These are phyloP conservation scores for Trichoderma virens DNA, from an alignment of 495 filamentous ascomycete genomes.

Conservation along the genomic window DNA sequence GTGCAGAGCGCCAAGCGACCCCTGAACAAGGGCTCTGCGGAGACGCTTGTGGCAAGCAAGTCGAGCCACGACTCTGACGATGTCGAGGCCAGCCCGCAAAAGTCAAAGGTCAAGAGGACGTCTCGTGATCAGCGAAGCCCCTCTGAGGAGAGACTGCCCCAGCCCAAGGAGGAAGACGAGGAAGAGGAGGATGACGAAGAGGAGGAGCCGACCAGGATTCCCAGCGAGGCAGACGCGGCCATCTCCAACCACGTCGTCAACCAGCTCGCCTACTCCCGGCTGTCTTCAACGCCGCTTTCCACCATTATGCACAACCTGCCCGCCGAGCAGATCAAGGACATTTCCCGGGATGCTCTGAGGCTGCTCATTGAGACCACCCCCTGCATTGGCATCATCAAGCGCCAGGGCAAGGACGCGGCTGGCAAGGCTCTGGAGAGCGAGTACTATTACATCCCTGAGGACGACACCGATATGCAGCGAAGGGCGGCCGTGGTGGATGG, in stretches of 20 bases:
- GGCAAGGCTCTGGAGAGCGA: slow-evolving; percentile 91
- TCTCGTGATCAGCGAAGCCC: slow-evolving; percentile 17
- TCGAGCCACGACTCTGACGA: not conserved
- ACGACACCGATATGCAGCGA: slow-evolving; percentile 70
- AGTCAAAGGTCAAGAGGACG: not conserved
- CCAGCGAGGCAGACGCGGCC: slow-evolving; percentile 17
- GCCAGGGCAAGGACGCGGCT: slow-evolving; percentile 92
- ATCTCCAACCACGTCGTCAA: slow-evolving; percentile 79
- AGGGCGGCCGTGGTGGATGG: slow-evolving; percentile 78
- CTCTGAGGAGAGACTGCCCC: slow-evolving; percentile 11
- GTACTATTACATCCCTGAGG: slow-evolving; percentile 94
- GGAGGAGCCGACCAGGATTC: slow-evolving; percentile 21
- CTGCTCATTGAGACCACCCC: slow-evolving; percentile 60
- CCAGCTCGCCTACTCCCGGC: slow-evolving; percentile 90
- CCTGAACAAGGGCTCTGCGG: slow-evolving; percentile 14
- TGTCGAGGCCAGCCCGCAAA: not conserved
- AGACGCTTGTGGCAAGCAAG: not conserved
- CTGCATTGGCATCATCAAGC: slow-evolving; percentile 79
- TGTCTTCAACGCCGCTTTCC: slow-evolving; percentile 87
- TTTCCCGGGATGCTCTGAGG: slow-evolving; percentile 56
- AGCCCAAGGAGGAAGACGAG: slow-evolving; percentile 20
- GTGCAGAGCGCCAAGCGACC: slow-evolving; percentile 8
- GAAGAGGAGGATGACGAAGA: slow-evolving; percentile 29
- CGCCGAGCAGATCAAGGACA: slow-evolving; percentile 47
- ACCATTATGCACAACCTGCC: slow-evolving; percentile 81